Conservation (phyloP, 805 yeast species). For the Candida boidinii region DNA sequence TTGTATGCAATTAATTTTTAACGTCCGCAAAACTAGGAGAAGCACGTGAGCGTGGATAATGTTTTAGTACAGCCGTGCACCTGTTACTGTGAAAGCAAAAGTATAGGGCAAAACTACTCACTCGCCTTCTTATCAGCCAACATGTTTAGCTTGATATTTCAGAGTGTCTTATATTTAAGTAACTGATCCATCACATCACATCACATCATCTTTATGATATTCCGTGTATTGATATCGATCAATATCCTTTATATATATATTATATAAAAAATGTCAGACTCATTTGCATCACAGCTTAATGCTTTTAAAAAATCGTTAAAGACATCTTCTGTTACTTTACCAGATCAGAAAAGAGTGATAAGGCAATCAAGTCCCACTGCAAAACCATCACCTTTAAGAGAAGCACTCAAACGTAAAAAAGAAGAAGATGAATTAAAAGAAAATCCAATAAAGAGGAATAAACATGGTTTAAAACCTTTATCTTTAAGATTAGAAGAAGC, state of each 20-base stretch:
- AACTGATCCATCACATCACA: no score
- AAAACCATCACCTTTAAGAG: constrained; percentile 1
- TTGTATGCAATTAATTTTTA: no score
- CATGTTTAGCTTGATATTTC: no score
- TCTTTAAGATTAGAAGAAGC: constrained; percentile 88
- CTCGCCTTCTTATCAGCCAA: no score
- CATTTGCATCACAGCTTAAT: constrained; percentile 38
- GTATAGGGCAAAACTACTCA: no score
- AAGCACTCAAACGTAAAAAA: constrained; percentile 9
- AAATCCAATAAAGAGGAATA: constrained; percentile 1
- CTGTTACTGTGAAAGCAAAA: no score
- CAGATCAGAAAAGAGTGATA: constrained; percentile 24
- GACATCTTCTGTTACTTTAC: constrained; percentile 43
- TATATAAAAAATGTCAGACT: constrained; percentile 18
- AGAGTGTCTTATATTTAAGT: no score
- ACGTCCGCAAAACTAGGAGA: no score
- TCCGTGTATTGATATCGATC: no score
- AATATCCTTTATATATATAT: no score
- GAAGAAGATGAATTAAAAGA: constrained; percentile 14
- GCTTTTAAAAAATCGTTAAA: constrained; percentile 58
- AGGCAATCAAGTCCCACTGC: not conserved
- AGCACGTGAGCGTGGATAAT: not conserved
- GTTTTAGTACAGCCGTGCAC: not conserved
- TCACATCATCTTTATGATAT: no score
- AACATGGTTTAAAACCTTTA: constrained; percentile 26